Evolutionary conservation across 805 yeast genomes (phyloP).

Genomic region (Saturnispora sanitii): DNA sequence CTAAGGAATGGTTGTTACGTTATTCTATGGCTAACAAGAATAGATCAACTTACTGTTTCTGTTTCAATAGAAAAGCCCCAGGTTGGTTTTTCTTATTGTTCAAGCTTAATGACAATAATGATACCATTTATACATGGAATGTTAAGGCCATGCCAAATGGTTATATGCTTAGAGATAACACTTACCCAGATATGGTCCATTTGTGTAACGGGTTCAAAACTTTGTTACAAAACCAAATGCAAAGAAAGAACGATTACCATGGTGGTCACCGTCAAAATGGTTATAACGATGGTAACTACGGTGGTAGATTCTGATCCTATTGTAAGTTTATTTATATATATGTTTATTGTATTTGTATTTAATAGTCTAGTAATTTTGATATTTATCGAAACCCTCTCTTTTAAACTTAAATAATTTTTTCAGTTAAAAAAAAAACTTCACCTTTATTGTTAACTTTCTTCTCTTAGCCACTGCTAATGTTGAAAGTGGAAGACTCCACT

Average conservation of each 20-base stretch:
- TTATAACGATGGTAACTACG: slow-evolving; percentile 6
- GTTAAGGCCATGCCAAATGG: slow-evolving; percentile 88
- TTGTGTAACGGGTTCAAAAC: slow-evolving; percentile 93
- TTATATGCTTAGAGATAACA: slow-evolving; percentile 64
- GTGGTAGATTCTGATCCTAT: slow-evolving; percentile 6
- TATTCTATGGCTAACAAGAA: slow-evolving; percentile 87
- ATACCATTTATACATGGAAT: slow-evolving; percentile 74
- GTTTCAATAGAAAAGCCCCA: slow-evolving; percentile 81
- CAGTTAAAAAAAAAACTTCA: background rate
- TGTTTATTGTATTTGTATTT: slow-evolving; percentile 2
- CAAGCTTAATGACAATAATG: slow-evolving; percentile 58
- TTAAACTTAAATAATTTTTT: no score
- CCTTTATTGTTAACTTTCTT: background rate
- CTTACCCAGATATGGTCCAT: slow-evolving; percentile 81
- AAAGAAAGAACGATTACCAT: slow-evolving; percentile 14
- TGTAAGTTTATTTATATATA: background rate
- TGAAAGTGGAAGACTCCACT: background rate
- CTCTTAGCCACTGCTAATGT: background rate
- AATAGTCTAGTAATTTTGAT: background rate
- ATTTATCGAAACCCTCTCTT: background rate
- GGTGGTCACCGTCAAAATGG: slow-evolving; percentile 5
- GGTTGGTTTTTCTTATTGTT: slow-evolving; percentile 89
- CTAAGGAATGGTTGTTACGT: slow-evolving; percentile 75
- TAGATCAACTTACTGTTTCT: slow-evolving; percentile 83
- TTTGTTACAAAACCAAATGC: slow-evolving; percentile 23